Evolutionary conservation across 2,329 filamentous ascomycete genomes (phyloP), one percentile per base, ranked within the genome.

Genomic region (Penicillium psychrosexuale): DNA sequence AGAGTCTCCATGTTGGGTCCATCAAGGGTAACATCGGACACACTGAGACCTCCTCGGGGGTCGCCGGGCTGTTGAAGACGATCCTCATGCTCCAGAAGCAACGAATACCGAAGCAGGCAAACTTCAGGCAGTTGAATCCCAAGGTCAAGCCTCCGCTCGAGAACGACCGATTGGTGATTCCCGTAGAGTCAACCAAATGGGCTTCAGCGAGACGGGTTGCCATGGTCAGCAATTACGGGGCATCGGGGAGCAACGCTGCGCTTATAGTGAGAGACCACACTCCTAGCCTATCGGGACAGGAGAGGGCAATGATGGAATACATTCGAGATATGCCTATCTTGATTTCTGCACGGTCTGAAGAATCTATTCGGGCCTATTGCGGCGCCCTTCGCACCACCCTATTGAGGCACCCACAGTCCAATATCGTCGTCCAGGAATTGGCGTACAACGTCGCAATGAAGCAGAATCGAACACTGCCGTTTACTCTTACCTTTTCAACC

Each of bases 1-100:
- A 51, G 15, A 28, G 40, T 27, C 42, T 64, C 15, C 45, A 56
- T 31, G 22, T 69, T 9, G 64, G 64, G 7, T 66, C 66, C 17
- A 56, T 68, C 13, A 70, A 69, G 45, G 65, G 59, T 5, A 63
- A 64, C 22, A 58, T 69, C 5, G 67, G 65, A 3, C 67, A 69
- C 44, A 51, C 52, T 9, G 67, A 69, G 47, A 43, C 40, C 11
- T 43, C 40, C 40, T 43, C 40, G 15, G 66, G 67, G 11, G 57
- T 61, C 8, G 59, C 61, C 9, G 58, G 56, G 13, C 45, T 69
- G 19, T 49, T 69, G 33, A 67, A 68, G 47, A 55, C 51, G 3
- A 40, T 68, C 13, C 47, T 65, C 1, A 67, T 69, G 64, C 58
- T 70, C 6, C 53, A 65, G 24, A 57, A 68, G n/a, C 46, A 51